Conservation (phyloP, 345 rosid species). For the Conringia planisiliqua region DNA sequence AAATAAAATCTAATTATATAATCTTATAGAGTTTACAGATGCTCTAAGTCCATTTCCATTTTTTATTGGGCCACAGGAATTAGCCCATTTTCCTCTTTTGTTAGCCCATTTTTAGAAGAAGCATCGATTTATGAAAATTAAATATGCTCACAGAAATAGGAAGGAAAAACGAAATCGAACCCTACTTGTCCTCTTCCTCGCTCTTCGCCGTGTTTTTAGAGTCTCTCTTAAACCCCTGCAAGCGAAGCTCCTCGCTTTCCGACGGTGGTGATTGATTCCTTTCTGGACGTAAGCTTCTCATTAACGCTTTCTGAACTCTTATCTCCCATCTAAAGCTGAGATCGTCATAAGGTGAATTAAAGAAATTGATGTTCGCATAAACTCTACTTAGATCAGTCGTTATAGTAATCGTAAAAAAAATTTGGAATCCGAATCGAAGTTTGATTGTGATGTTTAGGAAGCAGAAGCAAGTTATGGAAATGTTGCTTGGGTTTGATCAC, state of each 20-base stretch:
- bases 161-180: not conserved
- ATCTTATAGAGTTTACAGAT: no score
- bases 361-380: not conserved
- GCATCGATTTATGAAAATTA: not conserved
- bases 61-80: not conserved
- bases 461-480: conserved; percentile 8
- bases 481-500: not conserved
- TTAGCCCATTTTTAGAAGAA: not conserved
- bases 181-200: conserved; percentile 2
- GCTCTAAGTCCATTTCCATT: no score
- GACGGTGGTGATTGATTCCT: not conserved
- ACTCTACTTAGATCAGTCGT: not conserved
- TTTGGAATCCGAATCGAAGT: not conserved
- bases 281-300: not conserved
- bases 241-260: not conserved
- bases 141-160: not conserved
- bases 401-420: not conserved
- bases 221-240: conserved; percentile 16
- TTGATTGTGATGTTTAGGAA: not conserved
- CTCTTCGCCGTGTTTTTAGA: not conserved
- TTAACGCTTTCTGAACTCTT: not conserved
- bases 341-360: not conserved
- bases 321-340: not conserved
- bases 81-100: not conserved
- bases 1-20: no score